Evolutionary conservation across 495 filamentous ascomycete genomes (phyloP).

Genomic region (Schizothecium vesticola): DNA sequence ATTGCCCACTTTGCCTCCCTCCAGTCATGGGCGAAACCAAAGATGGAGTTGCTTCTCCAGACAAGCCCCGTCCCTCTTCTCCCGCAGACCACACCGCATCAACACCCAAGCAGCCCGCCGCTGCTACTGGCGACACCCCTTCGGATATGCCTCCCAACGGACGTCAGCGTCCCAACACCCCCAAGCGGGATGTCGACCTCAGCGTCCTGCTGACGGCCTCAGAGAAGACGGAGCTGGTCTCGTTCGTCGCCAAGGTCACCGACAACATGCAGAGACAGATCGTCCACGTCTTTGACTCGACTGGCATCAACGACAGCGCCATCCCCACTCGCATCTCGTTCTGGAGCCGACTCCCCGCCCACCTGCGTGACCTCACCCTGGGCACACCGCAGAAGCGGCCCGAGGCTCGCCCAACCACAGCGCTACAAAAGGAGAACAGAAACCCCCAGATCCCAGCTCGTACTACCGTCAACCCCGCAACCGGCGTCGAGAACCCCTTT

Average conservation of each 20-base stretch:
- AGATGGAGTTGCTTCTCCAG: not conserved
- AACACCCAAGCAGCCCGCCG: not conserved
- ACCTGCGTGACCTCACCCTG: constrained; percentile 30
- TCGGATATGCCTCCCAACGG: constrained; percentile 26
- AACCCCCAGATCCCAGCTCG: constrained; percentile 19
- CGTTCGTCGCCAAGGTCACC: constrained; percentile 39
- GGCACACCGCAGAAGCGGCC: constrained; percentile 11
- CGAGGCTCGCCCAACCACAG: constrained; percentile 11
- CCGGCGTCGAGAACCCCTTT: not conserved
- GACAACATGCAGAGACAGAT: constrained; percentile 47
- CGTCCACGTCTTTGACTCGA: constrained; percentile 41
- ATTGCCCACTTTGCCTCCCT: not conserved
- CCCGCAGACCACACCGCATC: not conserved
- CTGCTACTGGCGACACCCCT: constrained; percentile 11
- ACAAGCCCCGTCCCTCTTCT: not conserved
- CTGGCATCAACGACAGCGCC: constrained; percentile 15
- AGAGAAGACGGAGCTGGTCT: constrained; percentile 28
- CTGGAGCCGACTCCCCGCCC: constrained; percentile 26
- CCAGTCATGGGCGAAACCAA: not conserved
- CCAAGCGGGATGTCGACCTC: constrained; percentile 31
- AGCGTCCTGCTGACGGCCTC: constrained; percentile 22
- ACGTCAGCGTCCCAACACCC: constrained; percentile 15
- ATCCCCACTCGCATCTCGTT: constrained; percentile 19
- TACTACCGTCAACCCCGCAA: constrained; percentile 4
- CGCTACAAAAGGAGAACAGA: constrained; percentile 21